Evolutionary conservation across 1,284 basidiomycete species (phyloP).

Genomic region (Sanghuangporus weigelae): DNA sequence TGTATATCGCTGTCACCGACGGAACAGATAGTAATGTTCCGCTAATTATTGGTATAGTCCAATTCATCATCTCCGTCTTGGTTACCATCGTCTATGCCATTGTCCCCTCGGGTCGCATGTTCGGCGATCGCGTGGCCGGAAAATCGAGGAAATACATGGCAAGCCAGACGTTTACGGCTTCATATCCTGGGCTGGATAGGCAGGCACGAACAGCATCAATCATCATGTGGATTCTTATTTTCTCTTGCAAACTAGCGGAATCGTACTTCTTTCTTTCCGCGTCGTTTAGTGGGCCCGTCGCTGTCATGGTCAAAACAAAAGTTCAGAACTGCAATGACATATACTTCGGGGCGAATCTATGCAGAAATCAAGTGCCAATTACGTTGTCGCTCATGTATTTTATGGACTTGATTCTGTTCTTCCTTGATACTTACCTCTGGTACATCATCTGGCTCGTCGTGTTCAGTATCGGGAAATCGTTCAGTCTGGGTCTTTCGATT

Average conservation of each 20-base stretch:
- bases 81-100: slow-evolving; percentile 77
- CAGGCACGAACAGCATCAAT: slow-evolving; percentile 74
- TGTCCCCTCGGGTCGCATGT: slow-evolving; percentile 90
- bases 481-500: slow-evolving; percentile 86
- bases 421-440: slow-evolving; percentile 97
- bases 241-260: slow-evolving; percentile 88
- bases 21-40: slow-evolving; percentile 53
- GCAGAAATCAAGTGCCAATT: slow-evolving; percentile 86
- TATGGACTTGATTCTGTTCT: slow-evolving; percentile 94
- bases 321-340: slow-evolving; percentile 84
- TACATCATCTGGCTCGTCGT: slow-evolving; percentile 96
- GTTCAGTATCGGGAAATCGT: slow-evolving; percentile 87
- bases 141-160: slow-evolving; percentile 94
- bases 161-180: slow-evolving; percentile 94
- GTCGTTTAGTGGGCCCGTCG: slow-evolving; percentile 87
- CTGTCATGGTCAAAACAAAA: slow-evolving; percentile 88
- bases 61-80: slow-evolving; percentile 83
- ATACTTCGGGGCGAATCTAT: slow-evolving; percentile 73
- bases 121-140: slow-evolving; percentile 92
- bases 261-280: slow-evolving; percentile 95
- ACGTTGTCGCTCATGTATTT: slow-evolving; percentile 93
- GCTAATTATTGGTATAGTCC: slow-evolving; percentile 82
- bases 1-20: slow-evolving; percentile 84
- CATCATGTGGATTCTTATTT: slow-evolving; percentile 84
- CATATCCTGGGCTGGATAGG: slow-evolving; percentile 74